Base-by-base conservation (phyloP, 495 filamentous ascomycete species). In the Hypoxylon crocopeplum region DNA sequence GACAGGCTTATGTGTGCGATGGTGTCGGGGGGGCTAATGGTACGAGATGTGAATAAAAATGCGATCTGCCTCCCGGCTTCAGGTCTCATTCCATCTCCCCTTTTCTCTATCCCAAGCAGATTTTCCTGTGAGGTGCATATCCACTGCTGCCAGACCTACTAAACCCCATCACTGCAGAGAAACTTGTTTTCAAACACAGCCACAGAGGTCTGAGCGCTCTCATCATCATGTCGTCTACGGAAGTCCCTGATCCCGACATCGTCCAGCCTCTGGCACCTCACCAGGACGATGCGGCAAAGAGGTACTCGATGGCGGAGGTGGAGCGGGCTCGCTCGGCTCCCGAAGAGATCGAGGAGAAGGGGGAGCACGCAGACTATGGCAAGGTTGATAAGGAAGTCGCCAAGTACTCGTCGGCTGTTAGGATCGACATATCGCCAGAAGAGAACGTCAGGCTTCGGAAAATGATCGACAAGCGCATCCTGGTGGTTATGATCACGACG, bases 361-460 rank as follows among this genome's bases (percentile, higher is more conserved):
- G 84, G 20, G 77, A 84, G 12, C 72, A 75, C 11, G 76, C 77
- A 38, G 77, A 85, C 57, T 77, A 77, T 36, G 68, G 75, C 17
- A 82, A 79, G 58, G 74, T 90, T 13, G 87, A 89, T 68, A 73
- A 77, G 39, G 87, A 89, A 64, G 69, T 90, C 21, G 82, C 82
- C 56, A 82, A 84, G 64, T 89, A 90, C 64, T 80, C 80, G 16
- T 73, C 75, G 24, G 75, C 72, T 4, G 77, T 67, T 1, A 66
- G 60, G 3, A 70, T 87, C 24, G 70, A 81, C 2, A 81, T 90
- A 52, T 77, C 81, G 8, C 71, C 78, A 13, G 80, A 73, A 27
- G 82, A 84, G 22, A 81, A 82, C 58, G 75, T 69, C 29, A 76
- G 82, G 2, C 73, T 85, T 20, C 81, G 79, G 29, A 72, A 62